Percentiles rank a stretch among this genome's conserved stretches.
These are phyloP conservation scores for Mycena citricolor DNA, from an alignment of 1,284 basidiomycete genomes.

Conservation along the genomic window DNA sequence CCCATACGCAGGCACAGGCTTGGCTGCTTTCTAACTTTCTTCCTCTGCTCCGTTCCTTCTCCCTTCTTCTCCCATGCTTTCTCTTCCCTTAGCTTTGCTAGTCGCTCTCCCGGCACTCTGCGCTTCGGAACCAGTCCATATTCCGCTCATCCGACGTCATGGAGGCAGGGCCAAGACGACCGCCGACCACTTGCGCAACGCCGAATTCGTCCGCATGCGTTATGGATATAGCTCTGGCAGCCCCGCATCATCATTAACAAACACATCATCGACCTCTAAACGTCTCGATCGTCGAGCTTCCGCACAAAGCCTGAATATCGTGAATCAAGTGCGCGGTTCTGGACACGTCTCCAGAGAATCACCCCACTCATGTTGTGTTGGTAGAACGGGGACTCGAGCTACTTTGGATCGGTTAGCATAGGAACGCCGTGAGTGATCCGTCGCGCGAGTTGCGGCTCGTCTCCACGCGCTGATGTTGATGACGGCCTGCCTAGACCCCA, in stretches of 20 bases:
- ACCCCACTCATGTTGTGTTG: neutral
- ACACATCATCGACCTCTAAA: constrained; percentile 1
- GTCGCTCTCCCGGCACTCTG: constrained; percentile 16
- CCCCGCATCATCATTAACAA: constrained; percentile 7
- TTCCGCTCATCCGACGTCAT: constrained; percentile 12
- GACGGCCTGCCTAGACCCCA: constrained; percentile 36
- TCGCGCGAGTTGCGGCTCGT: constrained; percentile 3
- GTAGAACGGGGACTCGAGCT: constrained; percentile 44
- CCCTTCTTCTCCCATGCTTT: constrained; percentile 12
- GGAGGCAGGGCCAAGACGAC: constrained; percentile 5
- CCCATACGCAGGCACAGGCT: constrained; percentile 22
- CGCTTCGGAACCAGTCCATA: constrained; percentile 17
- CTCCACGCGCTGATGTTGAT: neutral
- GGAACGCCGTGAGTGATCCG: constrained; percentile 50
- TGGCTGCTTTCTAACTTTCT: constrained; percentile 8
- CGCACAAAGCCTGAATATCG: constrained; percentile 11
- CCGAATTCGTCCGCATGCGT: constrained; percentile 11
- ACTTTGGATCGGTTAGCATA: constrained; percentile 45
- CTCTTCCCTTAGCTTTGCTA: constrained; percentile 13
- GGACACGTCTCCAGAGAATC: constrained; percentile 6
- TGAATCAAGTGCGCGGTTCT: constrained; percentile 18
- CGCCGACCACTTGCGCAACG: constrained; percentile 12
- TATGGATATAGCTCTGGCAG: constrained; percentile 21
- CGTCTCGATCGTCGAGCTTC: constrained; percentile 16
- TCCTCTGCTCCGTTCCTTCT: constrained; percentile 3